Conservation (phyloP, 257 asterid genomes). For the Nicotiana obtusifolia region DNA sequence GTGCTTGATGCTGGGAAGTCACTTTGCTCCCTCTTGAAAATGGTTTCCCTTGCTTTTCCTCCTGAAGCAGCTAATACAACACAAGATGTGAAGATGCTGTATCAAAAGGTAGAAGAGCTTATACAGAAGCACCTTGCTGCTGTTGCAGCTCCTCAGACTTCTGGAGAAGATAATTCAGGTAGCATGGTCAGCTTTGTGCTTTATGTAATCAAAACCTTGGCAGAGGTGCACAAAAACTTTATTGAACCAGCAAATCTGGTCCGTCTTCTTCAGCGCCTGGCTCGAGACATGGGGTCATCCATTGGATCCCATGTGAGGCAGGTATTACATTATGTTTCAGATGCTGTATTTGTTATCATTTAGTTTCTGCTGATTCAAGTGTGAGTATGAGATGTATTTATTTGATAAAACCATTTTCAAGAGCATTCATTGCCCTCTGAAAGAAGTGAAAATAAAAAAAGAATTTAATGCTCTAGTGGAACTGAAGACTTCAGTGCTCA, state of each 20-base stretch:
- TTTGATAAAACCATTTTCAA: background rate
- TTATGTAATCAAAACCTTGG: constrained; percentile 72
- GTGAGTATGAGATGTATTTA: background rate
- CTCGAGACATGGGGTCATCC: constrained; percentile 83
- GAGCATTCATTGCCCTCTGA: too few relatives aligned
- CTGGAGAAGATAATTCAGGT: constrained; percentile 90
- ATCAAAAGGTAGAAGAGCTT: constrained; percentile 95
- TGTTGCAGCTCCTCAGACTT: constrained; percentile 76
- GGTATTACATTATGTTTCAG: constrained; percentile 37
- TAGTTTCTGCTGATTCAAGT: background rate
- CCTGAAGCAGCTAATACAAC: constrained; percentile 71
- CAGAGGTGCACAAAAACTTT: constrained; percentile 84
- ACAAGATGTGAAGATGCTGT: constrained; percentile 80
- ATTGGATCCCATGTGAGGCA: constrained; percentile 74
- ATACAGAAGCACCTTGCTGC: constrained; percentile 94
- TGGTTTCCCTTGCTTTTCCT: constrained; percentile 93
- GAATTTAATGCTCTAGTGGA: too few relatives aligned
- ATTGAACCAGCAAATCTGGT: constrained; percentile 77
- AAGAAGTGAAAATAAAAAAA: too few relatives aligned
- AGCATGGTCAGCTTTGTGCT: constrained; percentile 96
- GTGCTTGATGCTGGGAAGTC: constrained; percentile 98
- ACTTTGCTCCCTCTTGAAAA: constrained; percentile 81
- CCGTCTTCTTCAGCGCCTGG: constrained; percentile 93
- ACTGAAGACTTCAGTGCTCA: too few relatives aligned
- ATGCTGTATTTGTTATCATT: background rate